phyloP scores from a whole-genome alignment of 2,329 filamentous ascomycete species.

The Aspergillus latus region DNA sequence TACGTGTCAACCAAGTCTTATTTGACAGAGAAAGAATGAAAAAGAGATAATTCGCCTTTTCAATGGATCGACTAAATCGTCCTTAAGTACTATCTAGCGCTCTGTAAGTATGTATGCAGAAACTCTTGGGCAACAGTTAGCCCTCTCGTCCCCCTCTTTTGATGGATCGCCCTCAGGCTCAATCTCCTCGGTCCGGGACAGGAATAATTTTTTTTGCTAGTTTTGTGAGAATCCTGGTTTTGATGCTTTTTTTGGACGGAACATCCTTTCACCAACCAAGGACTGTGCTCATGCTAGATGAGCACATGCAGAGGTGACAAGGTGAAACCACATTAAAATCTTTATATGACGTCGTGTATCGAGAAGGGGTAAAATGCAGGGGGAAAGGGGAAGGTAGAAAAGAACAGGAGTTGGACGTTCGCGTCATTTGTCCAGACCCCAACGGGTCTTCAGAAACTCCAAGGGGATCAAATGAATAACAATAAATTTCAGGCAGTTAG shows the following conservation, averaged over 20 bases:
- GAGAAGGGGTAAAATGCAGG: slow-evolving; percentile 2
- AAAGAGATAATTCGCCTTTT: slow-evolving; percentile 14
- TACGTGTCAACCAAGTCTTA: background rate
- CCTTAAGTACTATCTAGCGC: slow-evolving; percentile 15
- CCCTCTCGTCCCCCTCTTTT: background rate
- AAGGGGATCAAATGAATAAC: slow-evolving; percentile 15
- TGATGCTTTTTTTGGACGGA: slow-evolving; percentile 19
- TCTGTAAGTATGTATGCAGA: slow-evolving; percentile 16
- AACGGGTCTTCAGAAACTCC: slow-evolving; percentile 10
- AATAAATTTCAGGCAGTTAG: slow-evolving; percentile 21
- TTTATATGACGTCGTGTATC: slow-evolving; percentile 12
- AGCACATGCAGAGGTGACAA: slow-evolving; percentile 8
- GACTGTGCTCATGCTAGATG: slow-evolving; percentile 8
- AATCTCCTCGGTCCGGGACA: slow-evolving; percentile 3
- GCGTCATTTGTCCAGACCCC: slow-evolving; percentile 6
- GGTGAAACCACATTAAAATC: slow-evolving; percentile 25
- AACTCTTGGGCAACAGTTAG: slow-evolving; percentile 10
- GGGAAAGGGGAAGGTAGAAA: slow-evolving; percentile 6
- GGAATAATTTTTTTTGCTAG: slow-evolving; percentile 14
- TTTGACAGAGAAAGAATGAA: slow-evolving; percentile 1
- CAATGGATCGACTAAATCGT: slow-evolving; percentile 16
- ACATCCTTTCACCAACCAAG: slow-evolving; percentile 22
- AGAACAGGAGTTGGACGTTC: slow-evolving; percentile 5
- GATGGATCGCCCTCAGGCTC: slow-evolving; percentile 1
- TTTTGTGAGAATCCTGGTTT: slow-evolving; percentile 15